Percentiles rank a stretch among this genome's conserved stretches.
Conservation (phyloP, 2,329 filamentous ascomycete species). For the Sporothrix brunneoviolacea region DNA sequence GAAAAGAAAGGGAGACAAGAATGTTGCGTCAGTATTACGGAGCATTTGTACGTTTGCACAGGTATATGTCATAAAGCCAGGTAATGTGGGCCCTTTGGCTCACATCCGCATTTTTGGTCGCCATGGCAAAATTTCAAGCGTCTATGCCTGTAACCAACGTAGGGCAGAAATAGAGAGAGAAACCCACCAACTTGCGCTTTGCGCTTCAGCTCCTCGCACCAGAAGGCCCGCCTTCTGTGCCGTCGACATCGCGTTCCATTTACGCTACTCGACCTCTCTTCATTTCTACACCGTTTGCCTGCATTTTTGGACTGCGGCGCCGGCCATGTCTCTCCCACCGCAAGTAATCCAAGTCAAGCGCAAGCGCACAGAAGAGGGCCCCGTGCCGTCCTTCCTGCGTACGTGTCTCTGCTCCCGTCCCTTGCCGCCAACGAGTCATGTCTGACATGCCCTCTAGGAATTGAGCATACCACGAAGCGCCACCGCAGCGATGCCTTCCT, state of each 20-base stretch:
- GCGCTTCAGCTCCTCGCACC: background rate
- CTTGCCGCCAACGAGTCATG: constrained; percentile 1
- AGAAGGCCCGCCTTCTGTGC: too few relatives aligned
- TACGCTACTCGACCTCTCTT: background rate
- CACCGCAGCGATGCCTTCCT: constrained; percentile 47
- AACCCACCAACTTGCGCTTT: background rate
- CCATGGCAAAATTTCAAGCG: constrained; percentile 11
- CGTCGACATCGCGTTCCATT: too few relatives aligned
- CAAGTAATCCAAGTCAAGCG: constrained; percentile 56
- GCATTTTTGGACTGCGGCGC: too few relatives aligned
- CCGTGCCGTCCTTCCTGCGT: constrained; percentile 51
- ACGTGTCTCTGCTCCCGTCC: background rate
- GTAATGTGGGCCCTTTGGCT: background rate
- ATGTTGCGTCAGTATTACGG: too few relatives aligned
- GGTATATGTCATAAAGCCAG: constrained; percentile 2
- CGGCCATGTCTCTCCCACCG: constrained; percentile 49
- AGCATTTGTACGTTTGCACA: too few relatives aligned
- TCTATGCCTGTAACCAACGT: too few relatives aligned
- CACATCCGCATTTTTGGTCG: constrained; percentile 1
- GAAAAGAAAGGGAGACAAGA: too few relatives aligned
- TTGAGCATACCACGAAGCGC: constrained; percentile 48
- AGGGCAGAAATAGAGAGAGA: background rate
- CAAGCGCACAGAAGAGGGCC: constrained; percentile 47
- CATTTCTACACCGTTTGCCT: too few relatives aligned
- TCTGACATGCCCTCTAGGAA: constrained; percentile 5